Base-by-base conservation (phyloP, 2,329 filamentous ascomycete species). In the Monosporascus sp. region DNA sequence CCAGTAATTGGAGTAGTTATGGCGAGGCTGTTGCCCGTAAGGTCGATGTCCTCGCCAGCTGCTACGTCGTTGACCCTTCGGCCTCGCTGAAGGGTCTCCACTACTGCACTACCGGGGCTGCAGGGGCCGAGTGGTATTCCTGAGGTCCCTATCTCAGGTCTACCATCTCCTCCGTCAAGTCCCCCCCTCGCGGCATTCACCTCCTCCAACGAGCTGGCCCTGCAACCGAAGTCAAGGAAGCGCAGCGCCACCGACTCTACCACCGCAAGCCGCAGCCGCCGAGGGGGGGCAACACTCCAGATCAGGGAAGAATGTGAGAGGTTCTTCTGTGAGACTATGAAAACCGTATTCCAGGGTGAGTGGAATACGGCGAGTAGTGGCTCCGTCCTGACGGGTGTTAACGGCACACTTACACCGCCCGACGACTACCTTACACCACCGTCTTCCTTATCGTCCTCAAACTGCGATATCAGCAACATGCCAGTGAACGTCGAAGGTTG, bases 241-340 rank as follows among this genome's bases (percentile, higher is more conserved):
- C 70, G 67, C 61, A 70, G 67, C 69, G 66, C 66, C 60, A 57
- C 59, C 59, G 61, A 53, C 54, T 62, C 60, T 58, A 57, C 51
- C 59, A 64, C 54, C 57, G 72, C 70, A 67, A 74, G 70, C 67
- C 68, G 61, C 70, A 74, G 75, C 71, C 78, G 82, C 70, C 81
- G 81, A 87, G 88, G 88, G 89, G 91, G 91, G 90, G 91, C 91
- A 87, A 86, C 90, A 88, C 85, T 89, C 77, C 86, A 87, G 79
- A 96, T 96, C 82, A 91, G 88, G 89, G 91, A 88, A 91, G 91
- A 96, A 90, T 96, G 92, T 96, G 92, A 96, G 91, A 97, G 92
- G 82, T 93, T 96, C 87, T 96, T 96, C 85, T 96, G 92, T 79
- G 90, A 93, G 87, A 87, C 86, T 82, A 89, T 96, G 86, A 88